phyloP scores from a whole-genome alignment of 371 early-diverging fungal species.

The Circinella minor region DNA sequence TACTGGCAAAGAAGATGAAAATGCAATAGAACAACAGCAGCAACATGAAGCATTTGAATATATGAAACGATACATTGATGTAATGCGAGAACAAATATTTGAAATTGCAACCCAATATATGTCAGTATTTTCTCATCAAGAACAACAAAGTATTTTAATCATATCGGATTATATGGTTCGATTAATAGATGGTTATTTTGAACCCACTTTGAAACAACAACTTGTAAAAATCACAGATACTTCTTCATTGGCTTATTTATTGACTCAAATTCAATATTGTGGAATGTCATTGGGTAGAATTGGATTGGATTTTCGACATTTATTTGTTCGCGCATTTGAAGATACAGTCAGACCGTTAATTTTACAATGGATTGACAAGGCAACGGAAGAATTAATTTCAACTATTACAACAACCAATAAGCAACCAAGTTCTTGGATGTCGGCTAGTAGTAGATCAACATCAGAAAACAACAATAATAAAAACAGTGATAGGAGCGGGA shows the following conservation, averaged over 20 bases:
- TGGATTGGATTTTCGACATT: slow-evolving; percentile 77
- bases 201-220: slow-evolving; percentile 36
- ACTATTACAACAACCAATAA: slow-evolving; percentile 28
- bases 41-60: slow-evolving; percentile 67
- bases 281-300: slow-evolving; percentile 82
- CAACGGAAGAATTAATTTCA: slow-evolving; percentile 49
- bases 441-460: slow-evolving; percentile 14
- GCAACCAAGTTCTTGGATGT: slow-evolving; percentile 59
- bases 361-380: slow-evolving; percentile 49
- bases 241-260: slow-evolving; percentile 63
- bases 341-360: slow-evolving; percentile 64
- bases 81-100: slow-evolving; percentile 78
- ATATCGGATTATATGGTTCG: slow-evolving; percentile 61
- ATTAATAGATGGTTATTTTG: slow-evolving; percentile 38
- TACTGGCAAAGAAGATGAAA: slow-evolving; percentile 23
- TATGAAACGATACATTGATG: slow-evolving; percentile 75
- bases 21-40: not conserved
- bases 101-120: slow-evolving; percentile 85
- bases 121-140: slow-evolving; percentile 75
- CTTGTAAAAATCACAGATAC: slow-evolving; percentile 66
- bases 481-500: not conserved
- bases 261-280: slow-evolving; percentile 84
- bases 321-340: slow-evolving; percentile 68
- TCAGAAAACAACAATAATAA: slow-evolving; percentile 14
- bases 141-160: slow-evolving; percentile 35